Evolutionary conservation across 2,329 filamentous ascomycete genomes (phyloP), one percentile per base, ranked within the genome.

Genomic region (Diaporthe sp.): DNA sequence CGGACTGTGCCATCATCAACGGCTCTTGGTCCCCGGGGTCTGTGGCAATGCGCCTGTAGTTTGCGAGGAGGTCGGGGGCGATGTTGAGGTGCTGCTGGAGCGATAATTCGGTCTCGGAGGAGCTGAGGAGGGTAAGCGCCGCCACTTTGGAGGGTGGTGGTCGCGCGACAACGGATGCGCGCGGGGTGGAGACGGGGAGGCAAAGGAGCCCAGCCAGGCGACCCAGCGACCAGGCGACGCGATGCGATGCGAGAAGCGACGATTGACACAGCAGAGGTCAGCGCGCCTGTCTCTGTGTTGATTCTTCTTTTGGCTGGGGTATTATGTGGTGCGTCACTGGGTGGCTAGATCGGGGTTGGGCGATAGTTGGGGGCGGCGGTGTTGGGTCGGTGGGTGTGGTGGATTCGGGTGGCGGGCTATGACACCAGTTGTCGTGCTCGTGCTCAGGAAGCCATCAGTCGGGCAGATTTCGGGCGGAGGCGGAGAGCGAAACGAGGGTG

Each of bases 1-100:
- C 90, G 81, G 87, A 86, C 87, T 92, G 91, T 91, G 91, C 91
- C 91, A 93, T 93, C 88, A 91, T 92, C 91, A 88, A 87, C 84
- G 89, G 88, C 86, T 91, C 89, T 85, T 86, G 83, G 83, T 89
- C 89, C 85, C 85, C 75, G 42, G 57, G 87, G 85, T 91, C 89
- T 79, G 84, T 78, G 80, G 85, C 85, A 83, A 88, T 85, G 81
- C 84, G 85, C 77, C 84, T 85, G 82, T 88, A 90, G 70, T 31
- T 75, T 77, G 86, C 85, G 80, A 88, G 83, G 79, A 91, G 85
- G 78, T 88, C 87, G 68, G 88, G 88, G 74, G 88, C 85, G 78
- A 91, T 85, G 78, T 91, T 89, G 78, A 91, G 86, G 79, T 92
- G 89, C 81, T 91, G 90, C 83, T 91, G 89, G 58, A 91, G 85